phyloP scores from a whole-genome alignment of 2,329 filamentous ascomycete genomes.

The Aureobasidium zeae region DNA sequence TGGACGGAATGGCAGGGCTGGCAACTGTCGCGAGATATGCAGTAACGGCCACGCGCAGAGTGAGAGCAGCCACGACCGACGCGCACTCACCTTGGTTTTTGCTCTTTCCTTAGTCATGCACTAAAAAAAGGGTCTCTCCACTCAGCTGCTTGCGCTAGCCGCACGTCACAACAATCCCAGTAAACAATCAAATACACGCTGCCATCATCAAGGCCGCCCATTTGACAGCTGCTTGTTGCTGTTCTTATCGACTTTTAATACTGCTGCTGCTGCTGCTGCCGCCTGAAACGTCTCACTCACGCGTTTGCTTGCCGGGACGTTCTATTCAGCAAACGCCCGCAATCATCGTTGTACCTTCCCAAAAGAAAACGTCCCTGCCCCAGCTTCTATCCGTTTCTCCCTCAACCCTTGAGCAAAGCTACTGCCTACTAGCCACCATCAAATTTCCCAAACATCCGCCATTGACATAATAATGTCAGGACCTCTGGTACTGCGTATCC shows the following conservation, averaged over 20 bases:
- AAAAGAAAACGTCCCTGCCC: conserved; percentile 11
- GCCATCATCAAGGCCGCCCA: not conserved
- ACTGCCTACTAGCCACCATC: conserved; percentile 16
- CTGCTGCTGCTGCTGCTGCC: not conserved
- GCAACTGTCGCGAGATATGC: conserved; percentile 12
- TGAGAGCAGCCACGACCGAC: not conserved
- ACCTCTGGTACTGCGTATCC: conserved; percentile 47
- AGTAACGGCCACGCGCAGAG: not conserved
- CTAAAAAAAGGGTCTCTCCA: conserved; percentile 7
- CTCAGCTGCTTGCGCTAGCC: not conserved
- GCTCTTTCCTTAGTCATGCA: conserved; percentile 4
- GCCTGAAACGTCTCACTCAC: conserved; percentile 10
- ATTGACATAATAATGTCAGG: conserved; percentile 18
- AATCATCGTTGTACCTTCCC: conserved; percentile 9
- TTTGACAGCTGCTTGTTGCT: not conserved
- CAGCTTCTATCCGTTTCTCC: not conserved
- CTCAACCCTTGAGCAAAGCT: conserved; percentile 1
- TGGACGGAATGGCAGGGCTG: conserved; percentile 1
- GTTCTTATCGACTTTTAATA: not conserved
- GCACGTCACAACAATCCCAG: conserved; percentile 14
- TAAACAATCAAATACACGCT: conserved; percentile 12
- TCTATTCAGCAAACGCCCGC: conserved; percentile 6
- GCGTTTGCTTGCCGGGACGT: conserved; percentile 12
- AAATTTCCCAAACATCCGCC: conserved; percentile 15
- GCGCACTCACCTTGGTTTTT: not conserved